Base-by-base conservation (phyloP, 1,284 basidiomycete species). In the Cryptococcus neoformans region DNA sequence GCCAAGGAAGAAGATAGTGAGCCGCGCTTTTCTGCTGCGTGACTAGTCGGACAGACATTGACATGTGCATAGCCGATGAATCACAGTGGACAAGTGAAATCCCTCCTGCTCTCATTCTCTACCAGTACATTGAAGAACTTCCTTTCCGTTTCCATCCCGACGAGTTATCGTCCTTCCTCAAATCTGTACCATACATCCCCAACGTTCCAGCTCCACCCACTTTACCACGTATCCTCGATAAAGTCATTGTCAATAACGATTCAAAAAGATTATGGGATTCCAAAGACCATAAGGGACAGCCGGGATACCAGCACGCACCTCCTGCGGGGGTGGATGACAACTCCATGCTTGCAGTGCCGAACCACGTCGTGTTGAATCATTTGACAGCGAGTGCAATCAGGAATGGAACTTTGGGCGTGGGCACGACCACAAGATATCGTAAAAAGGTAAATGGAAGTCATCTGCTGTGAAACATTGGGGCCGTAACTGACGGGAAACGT, bases 281-380 rank as follows among this genome's bases (percentile, higher is more conserved):
- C 7, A 49, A 55, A 39, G 65, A 54, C 53, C 42, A 54, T 51
- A 53, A 51, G 17, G 46, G 49, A 17, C 49, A 62, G 61, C 76
- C 70, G 64, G 72, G 77, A 34, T 62, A 51, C 49, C 51, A 54
- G 21, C 34, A 42, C 17, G 57, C 56, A 1, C 58, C 59, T 12
- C 65, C 70, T 7, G 71, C 63, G 63, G 78, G 51, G 59, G 73
- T 56, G 85, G 91, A 99, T 76, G 95, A 99, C 74, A 90, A 87
- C 65, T 89, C 88, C 46, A 92, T 99, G 57, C 78, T 99, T 62
- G 90, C 95, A 7, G 92, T 96, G 16, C 93, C 93, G 17, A 91
- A 88, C 54, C 95, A 98, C 78, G 92, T 92, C 39, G 92, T 98
- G 44, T 81, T 99, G 62, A 92, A 97, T 65, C 96, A 99, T 76